Percentiles rank a stretch among this genome's conserved stretches.
These are phyloP conservation scores for Arxiozyma slooffiae DNA, from an alignment of 1,139 yeast genomes.

Conservation along the genomic window DNA sequence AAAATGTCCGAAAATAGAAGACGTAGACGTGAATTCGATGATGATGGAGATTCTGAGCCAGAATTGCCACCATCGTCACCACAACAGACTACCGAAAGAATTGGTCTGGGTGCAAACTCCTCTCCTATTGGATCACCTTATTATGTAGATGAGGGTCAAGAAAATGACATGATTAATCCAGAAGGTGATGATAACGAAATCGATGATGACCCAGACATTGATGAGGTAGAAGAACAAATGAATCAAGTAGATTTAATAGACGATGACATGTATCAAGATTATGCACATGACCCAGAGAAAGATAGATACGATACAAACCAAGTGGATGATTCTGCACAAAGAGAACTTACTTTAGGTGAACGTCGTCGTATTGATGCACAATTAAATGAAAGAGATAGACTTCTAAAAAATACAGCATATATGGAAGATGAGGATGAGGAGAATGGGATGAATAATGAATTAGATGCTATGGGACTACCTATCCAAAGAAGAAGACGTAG, in stretches of 20 bases:
- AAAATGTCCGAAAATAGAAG: slow-evolving; percentile 26
- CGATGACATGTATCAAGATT: slow-evolving; percentile 74
- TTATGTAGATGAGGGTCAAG: slow-evolving; percentile 33
- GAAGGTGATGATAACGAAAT: slow-evolving; percentile 50
- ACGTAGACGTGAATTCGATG: slow-evolving; percentile 27
- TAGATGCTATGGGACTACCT: slow-evolving; percentile 68
- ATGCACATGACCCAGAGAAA: slow-evolving; percentile 51
- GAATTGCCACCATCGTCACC: slow-evolving; percentile 29
- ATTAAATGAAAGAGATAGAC: slow-evolving; percentile 67
- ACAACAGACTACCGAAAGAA: slow-evolving; percentile 17
- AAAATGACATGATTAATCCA: slow-evolving; percentile 41
- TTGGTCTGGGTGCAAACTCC: slow-evolving; percentile 33
- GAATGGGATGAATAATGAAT: slow-evolving; percentile 22
- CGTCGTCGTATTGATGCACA: slow-evolving; percentile 75
- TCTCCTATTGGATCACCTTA: slow-evolving; percentile 43
- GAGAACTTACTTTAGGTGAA: slow-evolving; percentile 60
- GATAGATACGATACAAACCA: slow-evolving; percentile 62
- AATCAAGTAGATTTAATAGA: slow-evolving; percentile 78
- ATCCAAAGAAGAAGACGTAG: slow-evolving; percentile 63
- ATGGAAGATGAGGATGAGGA: slow-evolving; percentile 49
- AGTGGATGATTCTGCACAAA: slow-evolving; percentile 72
- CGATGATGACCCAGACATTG: slow-evolving; percentile 50
- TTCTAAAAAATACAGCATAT: slow-evolving; percentile 43
- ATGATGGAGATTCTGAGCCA: slow-evolving; percentile 18
- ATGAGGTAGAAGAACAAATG: slow-evolving; percentile 66